Percentiles rank a stretch among this genome's conserved stretches.
Evolutionary conservation across 2,329 filamentous ascomycete genomes (phyloP).

Genomic region (Sclerotinia trifoliorum): DNA sequence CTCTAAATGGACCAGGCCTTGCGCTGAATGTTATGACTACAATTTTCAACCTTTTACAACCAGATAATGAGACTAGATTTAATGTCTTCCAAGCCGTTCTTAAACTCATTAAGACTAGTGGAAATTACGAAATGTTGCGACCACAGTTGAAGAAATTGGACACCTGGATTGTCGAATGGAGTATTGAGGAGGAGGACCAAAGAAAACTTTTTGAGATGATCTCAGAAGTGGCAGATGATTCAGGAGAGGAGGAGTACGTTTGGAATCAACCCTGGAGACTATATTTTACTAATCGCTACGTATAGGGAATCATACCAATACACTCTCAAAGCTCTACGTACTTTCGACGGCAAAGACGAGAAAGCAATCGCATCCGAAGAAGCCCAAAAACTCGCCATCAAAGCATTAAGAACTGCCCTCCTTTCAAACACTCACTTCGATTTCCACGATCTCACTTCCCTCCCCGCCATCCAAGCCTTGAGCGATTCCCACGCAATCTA

Average conservation of each 20-base stretch:
- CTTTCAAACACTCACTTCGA: constrained; percentile 66
- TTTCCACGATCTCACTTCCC: constrained; percentile 68
- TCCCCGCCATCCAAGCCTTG: constrained; percentile 80
- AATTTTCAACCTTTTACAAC: constrained; percentile 89
- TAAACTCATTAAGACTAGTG: constrained; percentile 71
- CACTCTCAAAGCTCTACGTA: constrained; percentile 60
- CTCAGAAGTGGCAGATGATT: constrained; percentile 74
- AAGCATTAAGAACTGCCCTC: constrained; percentile 66
- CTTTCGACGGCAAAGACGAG: constrained; percentile 56
- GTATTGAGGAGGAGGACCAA: constrained; percentile 75
- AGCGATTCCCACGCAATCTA: constrained; percentile 79
- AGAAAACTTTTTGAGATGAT: constrained; percentile 83
- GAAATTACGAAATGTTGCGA: constrained; percentile 79
- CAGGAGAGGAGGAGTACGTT: constrained; percentile 72
- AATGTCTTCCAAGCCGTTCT: constrained; percentile 89
- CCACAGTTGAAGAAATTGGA: constrained; percentile 81
- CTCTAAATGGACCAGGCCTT: constrained; percentile 78
- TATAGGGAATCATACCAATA: constrained; percentile 63
- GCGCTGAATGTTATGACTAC: constrained; percentile 89
- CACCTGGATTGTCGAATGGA: constrained; percentile 80
- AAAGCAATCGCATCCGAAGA: constrained; percentile 58
- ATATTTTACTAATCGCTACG: constrained; percentile 33
- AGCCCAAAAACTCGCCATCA: constrained; percentile 62
- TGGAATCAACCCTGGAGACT: not conserved
- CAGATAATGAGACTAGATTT: constrained; percentile 76